Evolutionary conservation across 345 rosid genomes (phyloP), one percentile per base, ranked within the genome.

Genomic region (Camelina neglecta): DNA sequence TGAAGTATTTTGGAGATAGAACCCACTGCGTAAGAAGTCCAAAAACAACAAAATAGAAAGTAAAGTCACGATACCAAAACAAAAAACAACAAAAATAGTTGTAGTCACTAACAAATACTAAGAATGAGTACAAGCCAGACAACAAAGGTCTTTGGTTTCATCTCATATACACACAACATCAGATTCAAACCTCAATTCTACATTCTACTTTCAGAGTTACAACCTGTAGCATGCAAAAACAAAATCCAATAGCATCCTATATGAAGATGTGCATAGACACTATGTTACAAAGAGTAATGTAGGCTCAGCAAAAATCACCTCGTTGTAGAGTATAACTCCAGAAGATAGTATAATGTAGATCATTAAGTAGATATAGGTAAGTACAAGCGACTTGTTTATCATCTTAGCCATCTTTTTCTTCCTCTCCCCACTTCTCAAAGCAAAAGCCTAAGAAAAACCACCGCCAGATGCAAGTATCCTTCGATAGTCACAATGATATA

Each of bases 251-350:
- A 38, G 11, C 42, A 38, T 9, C 42, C 42, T 38, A 38, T 9
- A 38, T 38, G 11, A 38, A 38, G 42, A 38, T 38, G 11, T 38
- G 11, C 11, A 38, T 38, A 38, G 9, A 38, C 4, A 38, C 42
- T 38, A 38, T 38, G 10, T 36, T 7, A 36, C 10, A 36, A 0
- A 36, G 10, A 2, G 42, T 38, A 38, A 9, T 9, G 42, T 9
- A 9, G 42, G 11, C 31, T 26, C 31, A 26, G 31, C 31, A 26
- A 26, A 1, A 57, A 41, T 79, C 71, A 90, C 97, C 97, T 95
- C 92, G 85, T 95, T 95, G 78, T 95, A 95, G 69, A 95, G 81
- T 72, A 95, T 95, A 66, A 95, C 99, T 54, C 91, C 96, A 4
- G 95, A 92, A 11, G 96, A 92, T 38, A 94, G 97, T 36, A 87